A percentile compares a stretch with the other conserved stretches of the same genome.
Evolutionary conservation across 78 protist species (phyloP).

Genomic region (Mastigamoeba balamuthi): DNA sequence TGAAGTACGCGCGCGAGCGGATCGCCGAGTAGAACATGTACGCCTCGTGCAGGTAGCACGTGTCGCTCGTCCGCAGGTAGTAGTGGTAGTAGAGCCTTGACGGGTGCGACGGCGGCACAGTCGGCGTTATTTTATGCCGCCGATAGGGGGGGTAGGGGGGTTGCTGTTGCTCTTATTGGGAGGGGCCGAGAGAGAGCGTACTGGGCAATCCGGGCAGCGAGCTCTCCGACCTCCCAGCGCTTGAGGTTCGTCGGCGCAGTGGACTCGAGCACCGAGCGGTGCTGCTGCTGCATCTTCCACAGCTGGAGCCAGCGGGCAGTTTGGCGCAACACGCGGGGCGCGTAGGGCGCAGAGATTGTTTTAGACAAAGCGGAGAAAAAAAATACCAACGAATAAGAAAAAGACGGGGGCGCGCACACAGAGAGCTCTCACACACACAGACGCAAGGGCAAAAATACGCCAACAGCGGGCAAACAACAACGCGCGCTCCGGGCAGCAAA

Average conservation of each 20-base stretch:
- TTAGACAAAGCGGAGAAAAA: not conserved
- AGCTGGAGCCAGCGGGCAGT: too few relatives aligned
- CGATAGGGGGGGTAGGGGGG: not conserved
- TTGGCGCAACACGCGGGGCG: too few relatives aligned
- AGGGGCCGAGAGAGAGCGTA: conserved; percentile 9
- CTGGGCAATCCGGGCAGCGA: conserved; percentile 63
- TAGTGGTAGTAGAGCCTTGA: not conserved
- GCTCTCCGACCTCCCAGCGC: conserved; percentile 60
- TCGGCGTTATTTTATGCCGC: not conserved
- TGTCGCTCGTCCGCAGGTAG: conserved; percentile 54
- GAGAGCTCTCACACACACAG: too few relatives aligned
- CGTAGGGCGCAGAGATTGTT: not conserved
- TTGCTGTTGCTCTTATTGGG: not conserved
- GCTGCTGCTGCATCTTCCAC: conserved; percentile 54
- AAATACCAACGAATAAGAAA: not conserved
- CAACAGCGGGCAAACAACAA: not conserved
- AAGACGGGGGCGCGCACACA: not conserved
- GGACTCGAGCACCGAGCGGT: conserved; percentile 20
- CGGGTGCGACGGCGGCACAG: not conserved
- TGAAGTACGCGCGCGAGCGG: conserved; percentile 47
- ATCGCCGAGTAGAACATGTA: conserved; percentile 55
- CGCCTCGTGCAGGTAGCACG: conserved; percentile 48
- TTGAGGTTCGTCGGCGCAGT: conserved; percentile 26
- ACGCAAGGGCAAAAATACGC: not conserved
- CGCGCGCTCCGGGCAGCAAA: not conserved